Evolutionary conservation across 1,284 basidiomycete species (phyloP).

Genomic region (Hypsizygus ulmarius): DNA sequence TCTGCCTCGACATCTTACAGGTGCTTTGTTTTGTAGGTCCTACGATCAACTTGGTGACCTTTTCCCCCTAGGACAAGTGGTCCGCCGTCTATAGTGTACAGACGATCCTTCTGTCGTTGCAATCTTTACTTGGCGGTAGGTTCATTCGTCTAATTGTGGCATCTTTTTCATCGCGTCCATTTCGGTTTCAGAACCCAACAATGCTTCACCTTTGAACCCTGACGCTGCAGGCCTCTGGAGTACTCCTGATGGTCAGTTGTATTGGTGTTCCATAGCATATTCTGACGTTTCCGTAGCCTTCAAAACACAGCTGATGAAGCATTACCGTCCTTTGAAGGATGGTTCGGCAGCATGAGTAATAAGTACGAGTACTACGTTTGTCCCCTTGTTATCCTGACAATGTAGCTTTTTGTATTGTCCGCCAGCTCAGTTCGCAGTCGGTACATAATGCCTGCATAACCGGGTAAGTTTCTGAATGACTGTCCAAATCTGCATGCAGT

Average conservation of each 20-base stretch:
- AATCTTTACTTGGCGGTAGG: constrained; percentile 80
- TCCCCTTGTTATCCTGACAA: constrained; percentile 9
- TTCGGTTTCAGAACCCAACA: constrained; percentile 71
- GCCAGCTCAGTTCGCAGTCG: background rate
- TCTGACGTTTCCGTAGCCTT: constrained; percentile 46
- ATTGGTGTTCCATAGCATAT: background rate
- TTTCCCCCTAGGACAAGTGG: constrained; percentile 73
- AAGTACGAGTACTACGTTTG: constrained; percentile 16
- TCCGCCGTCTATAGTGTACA: constrained; percentile 88
- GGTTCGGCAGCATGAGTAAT: constrained; percentile 37
- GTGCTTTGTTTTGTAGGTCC: constrained; percentile 33
- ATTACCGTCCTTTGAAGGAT: constrained; percentile 63
- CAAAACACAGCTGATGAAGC: constrained; percentile 68
- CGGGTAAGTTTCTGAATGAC: too few relatives aligned
- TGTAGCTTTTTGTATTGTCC: background rate
- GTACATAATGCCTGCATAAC: constrained; percentile 8
- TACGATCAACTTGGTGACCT: constrained; percentile 2
- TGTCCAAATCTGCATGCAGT: too few relatives aligned
- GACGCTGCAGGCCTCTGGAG: constrained; percentile 81
- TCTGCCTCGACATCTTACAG: constrained; percentile 84
- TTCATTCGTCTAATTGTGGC: constrained; percentile 9
- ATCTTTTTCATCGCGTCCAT: background rate
- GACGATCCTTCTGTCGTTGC: constrained; percentile 82
- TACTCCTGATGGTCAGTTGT: constrained; percentile 54
- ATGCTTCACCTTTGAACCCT: constrained; percentile 80